A percentile compares a stretch with the other conserved stretches of the same genome.
phyloP scores from a whole-genome alignment of 768 basidiomycete species.

The Udeniomyces megalosporus region DNA sequence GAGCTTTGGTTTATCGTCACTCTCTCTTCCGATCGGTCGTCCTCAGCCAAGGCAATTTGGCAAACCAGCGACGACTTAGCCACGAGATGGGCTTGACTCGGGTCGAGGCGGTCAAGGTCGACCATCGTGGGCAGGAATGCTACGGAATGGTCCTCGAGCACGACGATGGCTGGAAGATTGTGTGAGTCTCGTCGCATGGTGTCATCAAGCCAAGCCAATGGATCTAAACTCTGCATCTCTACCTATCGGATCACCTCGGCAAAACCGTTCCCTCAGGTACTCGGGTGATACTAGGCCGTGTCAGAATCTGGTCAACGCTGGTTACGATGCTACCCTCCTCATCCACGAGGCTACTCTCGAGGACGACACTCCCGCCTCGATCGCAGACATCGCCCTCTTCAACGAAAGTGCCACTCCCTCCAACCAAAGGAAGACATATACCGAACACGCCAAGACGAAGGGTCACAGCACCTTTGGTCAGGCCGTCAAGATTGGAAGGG shows the following conservation, averaged over 20 bases:
- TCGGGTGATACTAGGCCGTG: conserved; percentile 83
- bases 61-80: no score
- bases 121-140: conserved; percentile 48
- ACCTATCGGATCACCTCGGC: conserved; percentile 45
- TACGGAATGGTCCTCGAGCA: conserved; percentile 58
- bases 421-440: background rate
- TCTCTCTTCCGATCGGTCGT: background rate
- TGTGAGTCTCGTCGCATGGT: conserved; percentile 36
- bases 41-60: no score
- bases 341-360: conserved; percentile 92
- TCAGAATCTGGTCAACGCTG: conserved; percentile 47
- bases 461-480: conserved; percentile 82
- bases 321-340: conserved; percentile 53
- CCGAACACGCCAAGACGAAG: conserved; percentile 46
- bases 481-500: conserved; percentile 58
- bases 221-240: conserved; percentile 30
- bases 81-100: conserved; percentile 39
- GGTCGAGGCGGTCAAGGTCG: conserved; percentile 53
- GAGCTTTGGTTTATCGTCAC: no score
- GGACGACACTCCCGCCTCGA: conserved; percentile 50
- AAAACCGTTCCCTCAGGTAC: conserved; percentile 56
- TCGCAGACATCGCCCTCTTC: conserved; percentile 5
- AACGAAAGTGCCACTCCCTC: background rate
- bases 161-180: conserved; percentile 56
- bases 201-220: background rate